Evolutionary conservation across 2,329 filamentous ascomycete genomes (phyloP).

Genomic region (Penicillium sp.): DNA sequence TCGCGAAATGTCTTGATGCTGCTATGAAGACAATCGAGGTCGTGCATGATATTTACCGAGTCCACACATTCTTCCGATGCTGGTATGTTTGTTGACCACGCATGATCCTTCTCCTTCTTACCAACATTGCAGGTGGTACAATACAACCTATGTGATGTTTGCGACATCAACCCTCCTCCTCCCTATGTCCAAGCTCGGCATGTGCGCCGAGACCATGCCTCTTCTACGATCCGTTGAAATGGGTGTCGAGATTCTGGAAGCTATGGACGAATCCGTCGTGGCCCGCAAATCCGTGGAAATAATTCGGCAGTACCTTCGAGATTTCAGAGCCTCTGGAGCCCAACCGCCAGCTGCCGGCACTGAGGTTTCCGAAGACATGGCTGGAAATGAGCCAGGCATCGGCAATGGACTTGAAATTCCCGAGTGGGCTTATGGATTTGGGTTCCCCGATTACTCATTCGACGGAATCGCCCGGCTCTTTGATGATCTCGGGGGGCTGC

Average conservation of each 20-base stretch:
- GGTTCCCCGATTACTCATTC: slow-evolving; percentile 38
- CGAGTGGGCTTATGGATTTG: slow-evolving; percentile 37
- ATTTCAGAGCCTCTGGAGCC: slow-evolving; percentile 23
- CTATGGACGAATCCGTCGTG: slow-evolving; percentile 44
- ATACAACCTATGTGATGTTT: slow-evolving; percentile 44
- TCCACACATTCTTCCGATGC: slow-evolving; percentile 43
- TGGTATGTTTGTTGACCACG: slow-evolving; percentile 30
- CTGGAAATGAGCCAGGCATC: slow-evolving; percentile 10
- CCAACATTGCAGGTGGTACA: slow-evolving; percentile 38
- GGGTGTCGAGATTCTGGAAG: slow-evolving; percentile 40
- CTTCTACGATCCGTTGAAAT: slow-evolving; percentile 35
- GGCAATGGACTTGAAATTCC: slow-evolving; percentile 28
- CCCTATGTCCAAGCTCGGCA: slow-evolving; percentile 32
- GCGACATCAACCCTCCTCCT: slow-evolving; percentile 40
- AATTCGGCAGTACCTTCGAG: slow-evolving; percentile 32
- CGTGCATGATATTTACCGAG: slow-evolving; percentile 39
- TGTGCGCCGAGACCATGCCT: slow-evolving; percentile 28
- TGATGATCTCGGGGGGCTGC: slow-evolving; percentile 32
- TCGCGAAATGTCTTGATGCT: slow-evolving; percentile 39
- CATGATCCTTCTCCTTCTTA: not conserved
- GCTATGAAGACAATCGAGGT: slow-evolving; percentile 42
- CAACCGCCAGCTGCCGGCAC: slow-evolving; percentile 5
- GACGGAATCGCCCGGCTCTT: slow-evolving; percentile 36
- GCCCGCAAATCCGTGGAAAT: slow-evolving; percentile 41
- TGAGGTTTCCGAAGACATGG: slow-evolving; percentile 3